These are phyloP conservation scores for Paragyromitra xinjiangensis DNA, from an alignment of 495 filamentous ascomycete genomes.

Conservation along the genomic window DNA sequence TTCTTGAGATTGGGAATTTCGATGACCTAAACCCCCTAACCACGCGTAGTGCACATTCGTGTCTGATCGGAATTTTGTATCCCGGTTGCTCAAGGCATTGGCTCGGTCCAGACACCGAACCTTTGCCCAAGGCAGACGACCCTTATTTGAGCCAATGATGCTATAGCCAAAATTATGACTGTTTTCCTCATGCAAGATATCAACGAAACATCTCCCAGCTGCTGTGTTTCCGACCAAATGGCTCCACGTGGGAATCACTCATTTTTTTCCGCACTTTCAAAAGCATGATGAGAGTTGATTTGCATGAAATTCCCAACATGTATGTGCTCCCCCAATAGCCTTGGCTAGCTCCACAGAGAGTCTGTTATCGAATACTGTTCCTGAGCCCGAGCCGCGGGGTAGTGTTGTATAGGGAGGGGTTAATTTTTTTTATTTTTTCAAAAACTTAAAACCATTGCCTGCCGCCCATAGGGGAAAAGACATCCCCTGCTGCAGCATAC, in stretches of 20 bases:
- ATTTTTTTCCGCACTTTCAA: neutral
- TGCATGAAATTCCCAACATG: neutral
- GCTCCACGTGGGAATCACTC: neutral
- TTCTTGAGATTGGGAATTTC: neutral
- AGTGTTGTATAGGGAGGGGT: neutral
- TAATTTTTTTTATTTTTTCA: neutral
- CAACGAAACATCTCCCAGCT: neutral
- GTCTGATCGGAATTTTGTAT: neutral
- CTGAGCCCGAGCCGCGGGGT: neutral
- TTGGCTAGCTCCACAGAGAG: neutral
- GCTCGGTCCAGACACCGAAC: neutral
- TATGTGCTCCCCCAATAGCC: neutral
- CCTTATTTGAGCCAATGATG: slow-evolving; percentile 16
- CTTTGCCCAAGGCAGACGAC: neutral
- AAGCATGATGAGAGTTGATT: neutral
- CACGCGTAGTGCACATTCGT: neutral
- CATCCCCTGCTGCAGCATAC: neutral
- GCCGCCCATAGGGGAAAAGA: neutral
- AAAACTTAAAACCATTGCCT: neutral
- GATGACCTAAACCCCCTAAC: no score
- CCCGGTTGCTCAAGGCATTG: neutral
- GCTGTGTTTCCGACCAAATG: neutral
- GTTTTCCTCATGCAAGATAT: neutral
- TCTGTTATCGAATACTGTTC: neutral
- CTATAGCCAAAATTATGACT: neutral